Base-by-base conservation (phyloP, 148 eudicot genomes). In the Agrostemma githago region DNA sequence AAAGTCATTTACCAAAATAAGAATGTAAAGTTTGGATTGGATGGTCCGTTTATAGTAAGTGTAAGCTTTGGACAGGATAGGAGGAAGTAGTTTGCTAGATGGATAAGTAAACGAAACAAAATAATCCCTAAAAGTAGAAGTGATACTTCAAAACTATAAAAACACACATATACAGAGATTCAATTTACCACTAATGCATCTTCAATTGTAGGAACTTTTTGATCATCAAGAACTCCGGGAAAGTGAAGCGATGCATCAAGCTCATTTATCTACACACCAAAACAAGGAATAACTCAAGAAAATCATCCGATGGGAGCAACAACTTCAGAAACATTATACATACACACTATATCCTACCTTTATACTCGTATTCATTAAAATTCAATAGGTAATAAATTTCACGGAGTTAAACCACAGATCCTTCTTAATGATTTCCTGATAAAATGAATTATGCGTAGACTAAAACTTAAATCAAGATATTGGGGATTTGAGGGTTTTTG, bases 171-270 rank as follows among this genome's bases (percentile, higher is more conserved):
- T 61, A 40, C 68, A 63, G 26, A 63, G 54, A 59, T 34, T 34
- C 46, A 26, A 70, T 68, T 58, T 88, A 95, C 98, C 90, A 80
- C 85, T 62, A 95, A 72, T 73, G 99, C 96, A 73, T 92, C 93
- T 86, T 92, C 97, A 72, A 92, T 41, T 17, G 90, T 85, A 16
- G 89, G 87, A 79, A 92, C 73, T 44, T 48, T 81, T 62, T 81
- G 78, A 78, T 85, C 86, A 77, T 77, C 75, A 43, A 58, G 76
- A 78, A 84, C 81, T 78, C 83, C 79, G 69, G 74, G 74, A 72
- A 82, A 78, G 44, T 83, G 87, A 83, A 67, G 79, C 70, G 63
- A 71, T 65, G 83, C 77, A 79, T 72, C 84, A 79, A 92, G 83
- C 72, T 83, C 88, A 76, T 80, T 80, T 73, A 95, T 88, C 99